A percentile compares a stretch with the other conserved stretches of the same genome.
These are phyloP conservation scores for Coniosporium apollinis DNA, from an alignment of 495 filamentous ascomycete species.

Conservation along the genomic window DNA sequence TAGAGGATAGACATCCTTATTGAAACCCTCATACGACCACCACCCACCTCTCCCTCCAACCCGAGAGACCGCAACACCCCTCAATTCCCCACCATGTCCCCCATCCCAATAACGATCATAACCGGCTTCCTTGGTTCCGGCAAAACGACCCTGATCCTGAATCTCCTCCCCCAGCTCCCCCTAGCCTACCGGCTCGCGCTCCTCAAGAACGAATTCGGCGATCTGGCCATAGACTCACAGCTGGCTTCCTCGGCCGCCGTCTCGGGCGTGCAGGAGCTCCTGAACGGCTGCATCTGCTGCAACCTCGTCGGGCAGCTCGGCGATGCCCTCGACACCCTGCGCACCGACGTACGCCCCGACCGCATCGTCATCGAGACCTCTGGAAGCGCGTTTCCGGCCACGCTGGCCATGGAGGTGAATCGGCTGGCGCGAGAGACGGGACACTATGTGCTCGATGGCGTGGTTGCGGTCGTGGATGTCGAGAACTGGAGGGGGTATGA, in stretches of 20 bases:
- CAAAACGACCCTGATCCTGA: conserved; percentile 84
- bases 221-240: conserved; percentile 82
- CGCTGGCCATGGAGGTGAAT: conserved; percentile 44
- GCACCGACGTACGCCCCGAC: conserved; percentile 43
- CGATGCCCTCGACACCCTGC: conserved; percentile 59
- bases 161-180: conserved; percentile 74
- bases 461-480: conserved; percentile 83
- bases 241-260: conserved; percentile 67
- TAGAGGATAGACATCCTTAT: too few species aligned
- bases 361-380: conserved; percentile 87
- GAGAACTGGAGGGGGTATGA: conserved; percentile 97
- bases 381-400: conserved; percentile 45
- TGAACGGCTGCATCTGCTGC: conserved; percentile 97
- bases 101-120: conserved; percentile 81
- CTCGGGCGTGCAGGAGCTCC: conserved; percentile 75
- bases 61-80: too few species aligned
- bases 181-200: conserved; percentile 70
- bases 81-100: too few species aligned
- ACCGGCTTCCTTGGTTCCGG: conserved; percentile 92
- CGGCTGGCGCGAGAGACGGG: conserved; percentile 47
- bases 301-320: conserved; percentile 86
- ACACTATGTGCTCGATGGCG: conserved; percentile 65
- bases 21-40: too few species aligned
- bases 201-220: conserved; percentile 95
- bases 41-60: too few species aligned